Conservation (phyloP, 345 rosid genomes). For the Eucalyptus viminalis region DNA sequence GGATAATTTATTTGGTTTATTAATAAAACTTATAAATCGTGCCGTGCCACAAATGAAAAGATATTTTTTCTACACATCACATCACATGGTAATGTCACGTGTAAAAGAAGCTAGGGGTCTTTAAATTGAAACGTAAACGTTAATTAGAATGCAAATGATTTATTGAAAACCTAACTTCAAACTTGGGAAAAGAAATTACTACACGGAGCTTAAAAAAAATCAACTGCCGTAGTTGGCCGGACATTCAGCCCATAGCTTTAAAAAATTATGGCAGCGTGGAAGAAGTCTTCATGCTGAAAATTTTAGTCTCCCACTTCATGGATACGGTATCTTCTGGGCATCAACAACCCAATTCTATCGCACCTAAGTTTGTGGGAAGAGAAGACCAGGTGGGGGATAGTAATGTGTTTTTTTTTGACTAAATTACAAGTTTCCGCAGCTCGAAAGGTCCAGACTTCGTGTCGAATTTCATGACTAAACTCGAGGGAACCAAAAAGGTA, state of each 20-base stretch:
- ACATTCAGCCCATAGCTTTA: not conserved
- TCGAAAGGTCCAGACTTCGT: not conserved
- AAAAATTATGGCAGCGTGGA: not conserved
- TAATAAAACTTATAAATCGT: not conserved
- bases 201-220: not conserved
- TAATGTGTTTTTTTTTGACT: not conserved
- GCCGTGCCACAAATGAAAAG: fast-evolving
- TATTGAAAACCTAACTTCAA: not conserved
- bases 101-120: no score
- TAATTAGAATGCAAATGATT: not conserved
- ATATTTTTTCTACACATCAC: not conserved
- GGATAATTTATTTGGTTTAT: not conserved
- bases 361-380: not conserved
- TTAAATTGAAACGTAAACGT: not conserved
- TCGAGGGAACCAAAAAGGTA: not conserved
- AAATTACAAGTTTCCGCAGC: not conserved
- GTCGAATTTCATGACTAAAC: not conserved
- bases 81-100: not conserved
- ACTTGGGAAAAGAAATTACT: not conserved
- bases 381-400: not conserved
- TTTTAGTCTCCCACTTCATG: not conserved
- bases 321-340: not conserved
- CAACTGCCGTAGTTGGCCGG: not conserved
- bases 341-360: not conserved
- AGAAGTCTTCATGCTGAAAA: not conserved